These are phyloP conservation scores for Fusarium haematococcum DNA, from an alignment of 2,329 filamentous ascomycete species.

Conservation along the genomic window DNA sequence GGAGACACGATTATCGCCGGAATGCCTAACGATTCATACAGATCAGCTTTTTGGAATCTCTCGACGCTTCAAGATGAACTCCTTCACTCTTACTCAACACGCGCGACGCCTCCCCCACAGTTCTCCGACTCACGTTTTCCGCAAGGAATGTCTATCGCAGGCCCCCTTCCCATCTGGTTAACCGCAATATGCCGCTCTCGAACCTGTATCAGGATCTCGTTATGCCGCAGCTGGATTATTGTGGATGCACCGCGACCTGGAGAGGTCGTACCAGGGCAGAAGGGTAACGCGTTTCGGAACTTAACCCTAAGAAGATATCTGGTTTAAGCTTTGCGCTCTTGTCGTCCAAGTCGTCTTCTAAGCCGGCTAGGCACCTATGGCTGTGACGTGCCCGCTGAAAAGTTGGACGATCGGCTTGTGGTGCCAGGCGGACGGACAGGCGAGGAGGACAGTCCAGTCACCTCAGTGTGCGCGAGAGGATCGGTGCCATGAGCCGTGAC, in stretches of 20 bases:
- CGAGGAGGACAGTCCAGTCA: constrained; percentile 68
- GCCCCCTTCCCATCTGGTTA: constrained; percentile 54
- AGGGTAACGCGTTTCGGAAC: constrained; percentile 81
- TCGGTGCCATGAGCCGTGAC: constrained; percentile 78
- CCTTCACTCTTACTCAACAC: constrained; percentile 58
- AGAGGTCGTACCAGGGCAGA: constrained; percentile 54
- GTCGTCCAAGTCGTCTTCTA: constrained; percentile 80
- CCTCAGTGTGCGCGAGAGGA: constrained; percentile 65
- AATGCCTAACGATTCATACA: constrained; percentile 22
- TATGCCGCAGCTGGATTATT: constrained; percentile 61
- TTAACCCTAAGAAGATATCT: constrained; percentile 92
- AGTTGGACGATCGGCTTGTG: constrained; percentile 55
- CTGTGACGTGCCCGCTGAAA: constrained; percentile 60
- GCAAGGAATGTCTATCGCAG: constrained; percentile 70
- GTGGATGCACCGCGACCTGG: constrained; percentile 41
- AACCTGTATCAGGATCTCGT: constrained; percentile 70
- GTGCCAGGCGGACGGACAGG: constrained; percentile 59
- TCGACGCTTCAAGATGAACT: constrained; percentile 48
- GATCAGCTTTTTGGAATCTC: constrained; percentile 25
- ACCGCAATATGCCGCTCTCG: constrained; percentile 67
- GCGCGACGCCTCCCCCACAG: constrained; percentile 84
- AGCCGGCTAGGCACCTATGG: constrained; percentile 49
- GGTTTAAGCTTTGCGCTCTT: constrained; percentile 80
- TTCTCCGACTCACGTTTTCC: constrained; percentile 81
- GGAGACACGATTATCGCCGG: constrained; percentile 27